Evolutionary conservation across 202 grass and related monocot species (phyloP).

Genomic region (Cymbopogon flexuosus): DNA sequence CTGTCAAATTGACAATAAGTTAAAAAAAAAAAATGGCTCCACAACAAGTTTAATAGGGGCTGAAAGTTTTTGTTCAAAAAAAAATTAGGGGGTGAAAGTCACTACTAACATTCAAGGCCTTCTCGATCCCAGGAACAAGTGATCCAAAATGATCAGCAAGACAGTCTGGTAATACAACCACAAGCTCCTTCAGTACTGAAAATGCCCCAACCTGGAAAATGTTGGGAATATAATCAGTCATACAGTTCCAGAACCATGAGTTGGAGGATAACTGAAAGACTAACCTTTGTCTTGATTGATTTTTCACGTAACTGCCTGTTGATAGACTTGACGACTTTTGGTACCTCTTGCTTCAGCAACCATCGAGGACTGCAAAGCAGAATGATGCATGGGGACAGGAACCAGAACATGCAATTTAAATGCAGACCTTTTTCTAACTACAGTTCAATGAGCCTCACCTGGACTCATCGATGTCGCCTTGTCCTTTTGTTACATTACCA

Average conservation of each 20-base stretch:
- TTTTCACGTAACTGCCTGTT: constrained; percentile 96
- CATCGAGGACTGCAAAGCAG: constrained; percentile 67
- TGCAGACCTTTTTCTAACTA: background rate
- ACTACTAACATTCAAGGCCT: constrained; percentile 90
- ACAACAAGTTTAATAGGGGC: background rate
- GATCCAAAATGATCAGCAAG: constrained; percentile 94
- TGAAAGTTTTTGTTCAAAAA: background rate
- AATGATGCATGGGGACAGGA: background rate
- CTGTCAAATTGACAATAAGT: constrained; percentile 41
- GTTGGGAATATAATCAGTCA: constrained; percentile 17
- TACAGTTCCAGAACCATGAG: background rate
- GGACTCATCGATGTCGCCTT: constrained; percentile 83
- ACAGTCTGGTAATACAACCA: constrained; percentile 85
- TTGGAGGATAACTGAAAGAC: constrained; percentile 20
- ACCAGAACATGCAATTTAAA: background rate
- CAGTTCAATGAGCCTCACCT: constrained; percentile 36
- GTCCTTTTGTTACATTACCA: constrained; percentile 86
- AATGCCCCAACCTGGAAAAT: constrained; percentile 82
- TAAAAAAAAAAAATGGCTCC: background rate
- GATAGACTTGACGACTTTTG: constrained; percentile 92
- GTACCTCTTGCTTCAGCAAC: constrained; percentile 96
- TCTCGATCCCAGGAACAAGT: constrained; percentile 97
- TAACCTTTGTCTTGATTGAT: constrained; percentile 96
- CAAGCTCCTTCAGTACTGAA: constrained; percentile 93
- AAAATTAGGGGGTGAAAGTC: background rate